These are phyloP conservation scores for Pseudogymnoascus sp. DNA, from an alignment of 2,329 filamentous ascomycete genomes.

Conservation along the genomic window DNA sequence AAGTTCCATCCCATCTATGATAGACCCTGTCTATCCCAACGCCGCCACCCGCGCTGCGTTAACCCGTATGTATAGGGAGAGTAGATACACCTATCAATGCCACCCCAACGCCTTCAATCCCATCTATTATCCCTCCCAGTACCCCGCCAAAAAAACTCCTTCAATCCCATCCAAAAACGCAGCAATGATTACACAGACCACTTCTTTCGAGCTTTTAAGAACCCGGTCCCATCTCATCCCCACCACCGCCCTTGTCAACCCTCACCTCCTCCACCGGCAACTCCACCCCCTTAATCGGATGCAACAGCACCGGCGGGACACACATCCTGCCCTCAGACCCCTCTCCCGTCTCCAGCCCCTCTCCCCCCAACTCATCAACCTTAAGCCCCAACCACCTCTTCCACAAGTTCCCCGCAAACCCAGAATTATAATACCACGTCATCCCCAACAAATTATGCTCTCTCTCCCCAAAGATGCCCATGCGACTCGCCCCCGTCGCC, in stretches of 20 bases:
- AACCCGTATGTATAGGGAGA: background rate
- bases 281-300: conserved; percentile 75
- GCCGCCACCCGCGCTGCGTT: background rate
- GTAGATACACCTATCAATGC: conserved; percentile 1
- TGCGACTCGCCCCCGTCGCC: conserved; percentile 62
- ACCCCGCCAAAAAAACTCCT: background rate
- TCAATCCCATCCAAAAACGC: background rate
- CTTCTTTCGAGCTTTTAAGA: conserved; percentile 18
- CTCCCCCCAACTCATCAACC: conserved; percentile 70
- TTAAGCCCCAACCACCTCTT: conserved; percentile 76
- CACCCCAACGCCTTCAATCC: background rate
- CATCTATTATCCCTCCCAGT: background rate
- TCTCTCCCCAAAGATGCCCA: conserved; percentile 69
- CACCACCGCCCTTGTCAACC: conserved; percentile 13
- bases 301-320: conserved; percentile 77
- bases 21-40: background rate
- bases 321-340: conserved; percentile 82
- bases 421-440: conserved; percentile 86
- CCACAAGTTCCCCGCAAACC: conserved; percentile 75
- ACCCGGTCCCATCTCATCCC: conserved; percentile 24
- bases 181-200: background rate
- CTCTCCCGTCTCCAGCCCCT: conserved; percentile 47
- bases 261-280: conserved; percentile 29
- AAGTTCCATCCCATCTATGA: background rate
- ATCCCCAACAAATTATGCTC: conserved; percentile 84